Conservation (phyloP, 176 grass and related monocot genomes). For the Carex littledalei region DNA sequence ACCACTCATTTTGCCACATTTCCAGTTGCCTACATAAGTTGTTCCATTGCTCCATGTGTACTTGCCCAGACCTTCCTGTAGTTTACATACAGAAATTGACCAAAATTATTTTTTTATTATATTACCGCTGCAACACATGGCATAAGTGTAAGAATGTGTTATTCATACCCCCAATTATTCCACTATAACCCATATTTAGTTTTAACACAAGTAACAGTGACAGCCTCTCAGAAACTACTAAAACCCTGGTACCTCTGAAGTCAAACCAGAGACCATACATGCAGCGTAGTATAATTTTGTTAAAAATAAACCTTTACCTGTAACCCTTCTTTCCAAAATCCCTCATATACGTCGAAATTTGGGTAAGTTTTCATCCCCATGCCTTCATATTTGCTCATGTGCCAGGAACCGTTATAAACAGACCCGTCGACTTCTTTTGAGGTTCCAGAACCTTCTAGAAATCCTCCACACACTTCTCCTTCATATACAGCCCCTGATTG, state of each 20-base stretch:
- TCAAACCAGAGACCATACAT: background rate
- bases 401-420: conserved; percentile 71
- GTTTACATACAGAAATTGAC: background rate
- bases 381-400: conserved; percentile 86
- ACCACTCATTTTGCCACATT: conserved; percentile 80
- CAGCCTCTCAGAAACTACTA: background rate
- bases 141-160: background rate
- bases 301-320: conserved; percentile 27
- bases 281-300: background rate
- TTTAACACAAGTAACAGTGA: background rate
- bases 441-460: conserved; percentile 76
- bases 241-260: background rate
- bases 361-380: conserved; percentile 72
- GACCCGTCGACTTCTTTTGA: conserved; percentile 60
- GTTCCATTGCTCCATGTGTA: conserved; percentile 71
- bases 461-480: conserved; percentile 80
- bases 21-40: conserved; percentile 79
- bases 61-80: conserved; percentile 63
- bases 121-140: background rate
- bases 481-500: conserved; percentile 70
- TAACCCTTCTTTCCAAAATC: conserved; percentile 81
- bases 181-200: background rate
- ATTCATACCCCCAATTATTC: background rate
- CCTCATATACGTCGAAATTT: conserved; percentile 76
- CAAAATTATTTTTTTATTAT: background rate